Evolutionary conservation across 1,284 basidiomycete species (phyloP), one percentile per base, ranked within the genome.

Genomic region (Xerocomus subilludens): DNA sequence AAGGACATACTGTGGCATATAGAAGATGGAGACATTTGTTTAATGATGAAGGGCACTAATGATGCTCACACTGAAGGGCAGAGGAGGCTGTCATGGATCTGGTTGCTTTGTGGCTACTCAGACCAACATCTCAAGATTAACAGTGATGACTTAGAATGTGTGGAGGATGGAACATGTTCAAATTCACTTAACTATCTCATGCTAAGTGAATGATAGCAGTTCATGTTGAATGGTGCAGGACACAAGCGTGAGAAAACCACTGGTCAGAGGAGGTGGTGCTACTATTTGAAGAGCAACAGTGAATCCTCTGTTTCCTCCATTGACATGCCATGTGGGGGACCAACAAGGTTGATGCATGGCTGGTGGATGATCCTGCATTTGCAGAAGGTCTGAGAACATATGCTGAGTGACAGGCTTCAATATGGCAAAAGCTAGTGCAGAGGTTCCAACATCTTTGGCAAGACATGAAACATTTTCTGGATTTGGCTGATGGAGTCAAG

Each of bases 151-250:
- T n/a, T n/a, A n/a, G n/a, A n/a, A n/a, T n/a, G n/a, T n/a, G n/a
- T n/a, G n/a, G n/a, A n/a, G n/a, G n/a, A n/a, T n/a, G n/a, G n/a
- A n/a, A n/a, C 38, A 42, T 10, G 38, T 47, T 67, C 33, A 18
- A 36, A 3, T 25, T 35, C 21, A 27, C 33, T n/a, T n/a, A n/a
- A n/a, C n/a, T n/a, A n/a, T n/a, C n/a, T n/a, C n/a, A n/a, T n/a
- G n/a, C n/a, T n/a, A n/a, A n/a, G n/a, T n/a, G n/a, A n/a, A n/a
- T n/a, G n/a, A n/a, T n/a, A 72, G 71, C 42, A 2, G 64, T 72
- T 21, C 42, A 47, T 7, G 27, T 72, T n/a, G 62, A 72, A 20
- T 72, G 71, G 71, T 72, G 66, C 25, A 64, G 59, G 30, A 18
- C 60, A 2, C 53, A 30, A 2, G 62, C 71, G 3, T 45, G 35